Percentiles rank a stretch among this genome's conserved stretches.
Conservation (phyloP, 768 basidiomycete genomes). For the Mycena vulgaris region DNA sequence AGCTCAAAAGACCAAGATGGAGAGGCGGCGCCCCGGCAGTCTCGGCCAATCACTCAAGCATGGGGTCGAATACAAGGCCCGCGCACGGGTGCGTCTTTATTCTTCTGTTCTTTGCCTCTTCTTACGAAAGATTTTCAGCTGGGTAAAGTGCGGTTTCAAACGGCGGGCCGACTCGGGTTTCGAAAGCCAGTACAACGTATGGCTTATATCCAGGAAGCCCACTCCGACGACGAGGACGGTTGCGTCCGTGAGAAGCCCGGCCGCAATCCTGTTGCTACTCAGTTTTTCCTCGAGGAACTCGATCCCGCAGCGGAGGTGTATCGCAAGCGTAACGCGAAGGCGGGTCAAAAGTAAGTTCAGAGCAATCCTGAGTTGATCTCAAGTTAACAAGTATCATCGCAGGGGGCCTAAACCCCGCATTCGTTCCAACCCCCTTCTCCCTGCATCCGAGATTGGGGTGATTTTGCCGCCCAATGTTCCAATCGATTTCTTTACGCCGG, state of each 20-base stretch:
- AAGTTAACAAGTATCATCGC: not conserved
- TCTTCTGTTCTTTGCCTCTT: not conserved
- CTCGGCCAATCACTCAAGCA: constrained; percentile 3
- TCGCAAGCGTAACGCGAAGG: constrained; percentile 6
- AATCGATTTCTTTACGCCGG: constrained; percentile 8
- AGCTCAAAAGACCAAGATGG: constrained; percentile 15
- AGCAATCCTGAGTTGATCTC: not conserved
- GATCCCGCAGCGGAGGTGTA: constrained; percentile 5
- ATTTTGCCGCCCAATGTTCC: constrained; percentile 7
- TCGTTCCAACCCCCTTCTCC: not conserved
- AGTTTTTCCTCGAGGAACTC: not conserved
- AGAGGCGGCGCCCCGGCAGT: constrained; percentile 22
- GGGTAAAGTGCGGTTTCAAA: not conserved
- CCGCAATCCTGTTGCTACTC: not conserved
- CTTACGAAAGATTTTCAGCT: not conserved
- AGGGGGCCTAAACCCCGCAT: not conserved
- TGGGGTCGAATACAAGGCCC: constrained; percentile 3
- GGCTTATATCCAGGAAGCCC: not conserved
- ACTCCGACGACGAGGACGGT: constrained; percentile 13
- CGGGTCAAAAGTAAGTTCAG: constrained; percentile 13
- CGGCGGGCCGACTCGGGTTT: not conserved
- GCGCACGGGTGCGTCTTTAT: not conserved
- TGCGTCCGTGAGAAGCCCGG: constrained; percentile 3
- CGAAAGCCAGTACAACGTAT: constrained; percentile 9
- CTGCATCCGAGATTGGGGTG: not conserved